Base-by-base conservation (phyloP, 148 eudicot species). In the Beta vulgaris region DNA sequence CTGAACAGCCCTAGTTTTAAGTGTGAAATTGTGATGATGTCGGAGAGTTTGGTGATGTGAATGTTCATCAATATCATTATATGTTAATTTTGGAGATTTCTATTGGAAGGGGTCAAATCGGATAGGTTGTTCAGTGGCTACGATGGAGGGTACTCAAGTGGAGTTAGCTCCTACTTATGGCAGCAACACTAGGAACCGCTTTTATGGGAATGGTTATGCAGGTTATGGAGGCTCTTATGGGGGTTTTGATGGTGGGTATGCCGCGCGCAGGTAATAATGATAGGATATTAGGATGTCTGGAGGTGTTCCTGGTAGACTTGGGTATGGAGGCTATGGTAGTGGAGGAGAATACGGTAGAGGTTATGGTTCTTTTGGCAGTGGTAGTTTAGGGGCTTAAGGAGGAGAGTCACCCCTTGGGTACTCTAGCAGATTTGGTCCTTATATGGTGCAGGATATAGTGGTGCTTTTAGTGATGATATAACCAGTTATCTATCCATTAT, bases 121-220 rank as follows among this genome's bases (percentile, higher is more conserved):
- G n/a, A n/a, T n/a, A n/a, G n/a, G n/a, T n/a, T n/a, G n/a, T n/a
- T n/a, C n/a, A n/a, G n/a, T n/a, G n/a, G n/a, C n/a, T n/a, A n/a
- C n/a, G n/a, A 82, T 91, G 88, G 79, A 75, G 66, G 90, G 87
- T 53, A 48, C 84, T 53, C 81, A 85, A 89, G 96, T 91, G 73
- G 76, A 84, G 48, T 66, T 86, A 78, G 83, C 81, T 76, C 80
- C 87, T 72, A 84, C 83, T 48, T 84, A 72, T 64, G 85, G 80
- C 82, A 84, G 87, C 71, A 72, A 76, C 79, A 63, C 79, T 80
- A 80, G 83, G 77, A 53, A 77, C 67, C 87, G 85, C 74, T 53
- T 84, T 32, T 86, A 73, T 79, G 88, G 82, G 34, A 66, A 80
- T 80, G 71, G 48, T 62, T 71, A n/a, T 60, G 54, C 79, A 76